Evolutionary conservation across 768 basidiomycete genomes (phyloP).

Genomic region (Boletus reticuloceps): DNA sequence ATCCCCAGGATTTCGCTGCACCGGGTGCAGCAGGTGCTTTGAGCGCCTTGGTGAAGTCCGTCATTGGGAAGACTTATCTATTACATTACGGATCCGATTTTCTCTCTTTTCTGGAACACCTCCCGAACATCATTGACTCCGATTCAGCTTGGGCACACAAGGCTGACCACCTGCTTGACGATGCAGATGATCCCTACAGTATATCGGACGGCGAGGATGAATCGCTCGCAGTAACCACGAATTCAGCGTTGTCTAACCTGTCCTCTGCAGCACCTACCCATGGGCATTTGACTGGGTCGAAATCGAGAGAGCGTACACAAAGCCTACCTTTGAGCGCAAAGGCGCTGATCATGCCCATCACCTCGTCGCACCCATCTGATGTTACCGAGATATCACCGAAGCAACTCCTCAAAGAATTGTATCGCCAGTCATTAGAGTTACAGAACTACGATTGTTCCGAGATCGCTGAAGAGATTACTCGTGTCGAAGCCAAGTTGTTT

Average conservation of each 20-base stretch:
- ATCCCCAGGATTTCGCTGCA: conserved; percentile 79
- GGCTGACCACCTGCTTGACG: conserved; percentile 52
- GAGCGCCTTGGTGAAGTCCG: conserved; percentile 72
- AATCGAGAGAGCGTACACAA: conserved; percentile 60
- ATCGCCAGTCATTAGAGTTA: conserved; percentile 56
- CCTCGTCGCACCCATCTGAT: conserved; percentile 30
- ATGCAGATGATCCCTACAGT: conserved; percentile 61
- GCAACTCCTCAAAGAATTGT: conserved; percentile 62
- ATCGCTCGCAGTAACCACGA: conserved; percentile 27
- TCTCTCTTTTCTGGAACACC: conserved; percentile 71
- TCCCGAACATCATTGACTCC: conserved; percentile 61
- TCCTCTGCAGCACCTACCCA: conserved; percentile 20
- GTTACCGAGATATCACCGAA: conserved; percentile 45
- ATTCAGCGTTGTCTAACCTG: conserved; percentile 28
- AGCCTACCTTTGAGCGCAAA: conserved; percentile 58
- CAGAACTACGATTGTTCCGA: conserved; percentile 55
- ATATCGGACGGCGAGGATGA: conserved; percentile 55
- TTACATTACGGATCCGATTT: conserved; percentile 85
- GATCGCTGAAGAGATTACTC: conserved; percentile 85
- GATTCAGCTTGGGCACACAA: conserved; percentile 77
- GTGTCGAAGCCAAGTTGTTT: conserved; percentile 67
- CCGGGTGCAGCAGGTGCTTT: conserved; percentile 71
- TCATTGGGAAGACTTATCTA: conserved; percentile 75
- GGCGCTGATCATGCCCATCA: conserved; percentile 39
- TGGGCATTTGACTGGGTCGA: conserved; percentile 24